Percentiles rank a stretch among this genome's conserved stretches.
Evolutionary conservation across 768 basidiomycete species (phyloP).

Genomic region (Dentipellis sp.): DNA sequence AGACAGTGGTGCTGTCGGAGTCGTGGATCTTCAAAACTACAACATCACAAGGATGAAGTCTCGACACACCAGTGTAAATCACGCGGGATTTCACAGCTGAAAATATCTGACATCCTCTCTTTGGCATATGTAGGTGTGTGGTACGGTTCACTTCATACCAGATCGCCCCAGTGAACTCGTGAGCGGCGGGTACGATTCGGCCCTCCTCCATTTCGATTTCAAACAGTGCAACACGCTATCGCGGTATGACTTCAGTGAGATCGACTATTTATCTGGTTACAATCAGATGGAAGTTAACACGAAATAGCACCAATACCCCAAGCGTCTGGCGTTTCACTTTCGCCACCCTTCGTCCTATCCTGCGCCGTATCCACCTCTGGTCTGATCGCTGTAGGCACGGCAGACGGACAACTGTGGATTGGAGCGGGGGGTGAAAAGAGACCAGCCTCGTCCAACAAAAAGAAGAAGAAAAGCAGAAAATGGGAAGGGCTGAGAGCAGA

Average conservation of each 20-base stretch:
- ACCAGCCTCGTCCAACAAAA: conserved; percentile 12
- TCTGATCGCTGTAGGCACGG: conserved; percentile 60
- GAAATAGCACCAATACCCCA: conserved; percentile 29
- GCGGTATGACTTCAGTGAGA: conserved; percentile 47
- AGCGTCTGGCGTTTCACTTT: conserved; percentile 44
- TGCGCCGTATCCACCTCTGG: conserved; percentile 50
- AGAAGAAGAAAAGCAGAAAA: conserved; percentile 46
- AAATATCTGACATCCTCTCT: conserved; percentile 2
- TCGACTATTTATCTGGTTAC: not conserved
- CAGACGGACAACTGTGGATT: conserved; percentile 65
- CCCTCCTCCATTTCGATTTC: conserved; percentile 61
- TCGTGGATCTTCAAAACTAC: conserved; percentile 47
- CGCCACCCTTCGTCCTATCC: conserved; percentile 69
- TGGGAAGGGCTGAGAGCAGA: conserved; percentile 62
- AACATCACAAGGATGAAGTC: conserved; percentile 47
- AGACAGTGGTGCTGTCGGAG: conserved; percentile 62
- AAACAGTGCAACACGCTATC: conserved; percentile 47
- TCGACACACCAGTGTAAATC: conserved; percentile 52
- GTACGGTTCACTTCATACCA: conserved; percentile 61
- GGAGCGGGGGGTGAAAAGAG: conserved; percentile 59
- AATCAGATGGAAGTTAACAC: not conserved
- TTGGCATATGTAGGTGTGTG: conserved; percentile 50
- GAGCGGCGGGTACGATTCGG: conserved; percentile 70
- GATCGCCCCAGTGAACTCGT: conserved; percentile 62
- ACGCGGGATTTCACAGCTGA: not conserved